phyloP scores from a whole-genome alignment of 108 stramenopile species.

The Nitzschia palea region DNA sequence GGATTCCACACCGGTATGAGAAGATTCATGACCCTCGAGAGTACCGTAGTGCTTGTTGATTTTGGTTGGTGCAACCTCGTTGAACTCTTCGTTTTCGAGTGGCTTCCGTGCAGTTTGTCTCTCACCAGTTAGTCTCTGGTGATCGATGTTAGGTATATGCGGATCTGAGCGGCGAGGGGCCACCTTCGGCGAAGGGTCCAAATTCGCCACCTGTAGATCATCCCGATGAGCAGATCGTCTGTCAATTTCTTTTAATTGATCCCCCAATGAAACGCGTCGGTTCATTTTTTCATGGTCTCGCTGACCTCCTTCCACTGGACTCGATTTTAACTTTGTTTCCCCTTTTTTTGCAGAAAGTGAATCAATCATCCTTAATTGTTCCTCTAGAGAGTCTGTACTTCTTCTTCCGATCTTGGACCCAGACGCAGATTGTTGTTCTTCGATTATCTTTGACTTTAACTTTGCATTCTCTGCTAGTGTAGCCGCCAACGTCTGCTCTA shows the following conservation, averaged over 20 bases:
- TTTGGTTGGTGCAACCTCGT: background rate
- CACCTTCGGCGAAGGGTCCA: background rate
- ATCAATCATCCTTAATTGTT: background rate
- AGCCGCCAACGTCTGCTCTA: background rate
- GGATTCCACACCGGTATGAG: background rate
- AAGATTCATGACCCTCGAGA: conserved; percentile 4
- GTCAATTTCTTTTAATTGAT: conserved; percentile 11
- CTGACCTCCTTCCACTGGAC: no score
- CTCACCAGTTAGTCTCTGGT: background rate
- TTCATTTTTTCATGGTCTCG: background rate
- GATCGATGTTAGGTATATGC: no score
- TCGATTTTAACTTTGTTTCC: no score
- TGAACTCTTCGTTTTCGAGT: background rate
- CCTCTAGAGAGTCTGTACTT: background rate
- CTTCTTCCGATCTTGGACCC: background rate
- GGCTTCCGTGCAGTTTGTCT: background rate
- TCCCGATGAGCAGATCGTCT: background rate
- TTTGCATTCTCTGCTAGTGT: conserved; percentile 6
- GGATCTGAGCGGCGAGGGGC: no score
- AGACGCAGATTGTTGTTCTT: background rate
- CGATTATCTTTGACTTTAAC: background rate
- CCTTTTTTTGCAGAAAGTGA: background rate
- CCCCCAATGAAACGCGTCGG: conserved; percentile 4
- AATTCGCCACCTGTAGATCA: background rate
- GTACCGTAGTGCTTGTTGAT: background rate